Evolutionary conservation across 2,329 filamentous ascomycete species (phyloP).

Genomic region (Zasmidium cellare): DNA sequence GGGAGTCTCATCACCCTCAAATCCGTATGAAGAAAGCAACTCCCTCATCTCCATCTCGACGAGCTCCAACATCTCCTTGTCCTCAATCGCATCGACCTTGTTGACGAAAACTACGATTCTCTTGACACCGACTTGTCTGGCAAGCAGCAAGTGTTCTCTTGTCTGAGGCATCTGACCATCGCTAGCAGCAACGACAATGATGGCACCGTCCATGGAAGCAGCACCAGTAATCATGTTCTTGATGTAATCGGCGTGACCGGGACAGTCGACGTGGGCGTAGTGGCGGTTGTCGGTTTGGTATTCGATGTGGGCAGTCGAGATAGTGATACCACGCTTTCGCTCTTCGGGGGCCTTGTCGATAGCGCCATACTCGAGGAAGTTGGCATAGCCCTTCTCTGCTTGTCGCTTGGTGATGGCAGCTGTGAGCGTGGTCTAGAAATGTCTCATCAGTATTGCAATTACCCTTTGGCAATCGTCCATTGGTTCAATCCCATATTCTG

Average conservation of each 20-base stretch:
- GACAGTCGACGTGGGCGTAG: conserved; percentile 99
- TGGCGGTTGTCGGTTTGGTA: conserved; percentile 92
- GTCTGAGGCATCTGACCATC: conserved; percentile 99
- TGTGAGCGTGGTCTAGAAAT: conserved; percentile 83
- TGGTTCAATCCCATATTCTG: neutral
- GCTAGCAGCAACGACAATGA: conserved; percentile 96
- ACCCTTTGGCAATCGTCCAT: neutral
- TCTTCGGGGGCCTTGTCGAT: conserved; percentile 99
- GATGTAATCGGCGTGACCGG: conserved; percentile 99
- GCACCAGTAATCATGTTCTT: conserved; percentile 99
- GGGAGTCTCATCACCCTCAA: conserved; percentile 96
- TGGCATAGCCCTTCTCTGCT: conserved; percentile 88
- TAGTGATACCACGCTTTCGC: conserved; percentile 99
- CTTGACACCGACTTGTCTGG: conserved; percentile 97
- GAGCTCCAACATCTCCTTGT: conserved; percentile 99
- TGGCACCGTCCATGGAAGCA: conserved; percentile 98
- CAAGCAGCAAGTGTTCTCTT: conserved; percentile 94
- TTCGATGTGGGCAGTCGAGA: conserved; percentile 97
- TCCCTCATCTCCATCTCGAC: conserved; percentile 99
- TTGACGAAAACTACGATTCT: conserved; percentile 99
- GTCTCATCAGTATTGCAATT: conserved; percentile 11
- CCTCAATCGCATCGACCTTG: conserved; percentile 96
- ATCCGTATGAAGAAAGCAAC: conserved; percentile 86
- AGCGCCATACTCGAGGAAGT: conserved; percentile 93
- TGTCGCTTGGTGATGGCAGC: conserved; percentile 99